These are phyloP conservation scores for Plasmodium malariae DNA, from an alignment of 169 alveolate genomes.

Conservation along the genomic window DNA sequence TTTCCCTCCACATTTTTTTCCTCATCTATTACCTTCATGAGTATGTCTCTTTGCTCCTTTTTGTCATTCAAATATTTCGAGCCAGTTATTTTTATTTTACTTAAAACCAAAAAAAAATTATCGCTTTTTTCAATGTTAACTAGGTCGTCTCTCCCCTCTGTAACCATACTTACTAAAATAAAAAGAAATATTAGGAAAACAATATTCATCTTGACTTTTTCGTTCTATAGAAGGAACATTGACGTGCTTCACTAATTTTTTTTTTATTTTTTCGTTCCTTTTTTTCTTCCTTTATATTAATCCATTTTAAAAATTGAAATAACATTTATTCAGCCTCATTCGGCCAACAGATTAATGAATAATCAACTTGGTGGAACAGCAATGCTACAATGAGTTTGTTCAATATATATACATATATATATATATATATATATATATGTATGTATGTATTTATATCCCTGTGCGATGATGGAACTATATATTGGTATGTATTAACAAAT, in stretches of 20 bases:
- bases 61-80: neutral
- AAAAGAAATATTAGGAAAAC: constrained; percentile 8
- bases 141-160: neutral
- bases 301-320: neutral
- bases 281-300: neutral
- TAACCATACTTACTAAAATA: neutral
- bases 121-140: neutral
- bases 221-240: neutral
- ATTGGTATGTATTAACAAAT: no score
- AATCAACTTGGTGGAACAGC: no score
- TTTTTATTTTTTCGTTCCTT: neutral
- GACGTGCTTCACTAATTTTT: no score
- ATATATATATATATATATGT: neutral
- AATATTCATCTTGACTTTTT: constrained; percentile 28
- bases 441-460: neutral
- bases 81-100: constrained; percentile 15
- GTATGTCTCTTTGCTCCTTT: constrained; percentile 11
- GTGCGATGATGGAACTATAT: neutral
- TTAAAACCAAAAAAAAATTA: constrained; percentile 11
- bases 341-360: no score
- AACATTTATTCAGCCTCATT: no score
- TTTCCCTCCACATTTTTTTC: constrained; percentile 12
- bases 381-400: no score
- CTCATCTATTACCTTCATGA: neutral
- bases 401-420: neutral